Conservation (phyloP, 2,329 filamentous ascomycete genomes). For the Diaporthe ampelina region DNA sequence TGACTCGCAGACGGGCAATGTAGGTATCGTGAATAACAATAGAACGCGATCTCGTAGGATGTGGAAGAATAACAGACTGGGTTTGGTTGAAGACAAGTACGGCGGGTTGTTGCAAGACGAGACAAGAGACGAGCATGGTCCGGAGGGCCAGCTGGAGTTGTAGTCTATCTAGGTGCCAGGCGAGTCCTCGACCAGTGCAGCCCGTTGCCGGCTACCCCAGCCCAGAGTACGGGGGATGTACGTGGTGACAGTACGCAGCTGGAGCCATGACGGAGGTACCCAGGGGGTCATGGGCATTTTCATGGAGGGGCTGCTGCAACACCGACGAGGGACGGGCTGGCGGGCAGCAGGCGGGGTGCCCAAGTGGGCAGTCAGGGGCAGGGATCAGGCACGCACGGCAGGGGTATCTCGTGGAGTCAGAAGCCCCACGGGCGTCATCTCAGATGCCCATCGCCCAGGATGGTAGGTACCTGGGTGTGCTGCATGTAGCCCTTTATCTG, state of each 20-base stretch:
- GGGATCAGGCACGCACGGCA: constrained; percentile 25
- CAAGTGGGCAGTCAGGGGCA: constrained; percentile 4
- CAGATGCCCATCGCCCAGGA: constrained; percentile 18
- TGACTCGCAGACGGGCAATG: constrained; percentile 14
- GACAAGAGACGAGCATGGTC: neutral
- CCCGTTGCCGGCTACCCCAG: constrained; percentile 27
- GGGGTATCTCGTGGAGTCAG: constrained; percentile 22
- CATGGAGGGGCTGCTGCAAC: constrained; percentile 34
- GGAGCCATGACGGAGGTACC: constrained; percentile 9
- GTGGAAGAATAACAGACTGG: constrained; percentile 34
- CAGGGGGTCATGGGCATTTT: constrained; percentile 11
- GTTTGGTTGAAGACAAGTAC: constrained; percentile 23
- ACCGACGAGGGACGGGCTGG: constrained; percentile 23
- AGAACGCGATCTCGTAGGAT: constrained; percentile 31
- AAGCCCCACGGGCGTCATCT: constrained; percentile 29
- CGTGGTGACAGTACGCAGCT: neutral
- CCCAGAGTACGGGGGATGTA: neutral
- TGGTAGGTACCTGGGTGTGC: neutral
- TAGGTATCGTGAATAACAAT: constrained; percentile 35
- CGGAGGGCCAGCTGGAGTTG: constrained; percentile 9
- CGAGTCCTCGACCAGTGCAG: neutral
- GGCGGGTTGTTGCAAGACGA: neutral
- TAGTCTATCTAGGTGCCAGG: neutral
- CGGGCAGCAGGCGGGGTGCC: constrained; percentile 12
- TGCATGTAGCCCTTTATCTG: constrained; percentile 21